Evolutionary conservation across 768 basidiomycete species (phyloP).

Genomic region (Mrakia blollopis): DNA sequence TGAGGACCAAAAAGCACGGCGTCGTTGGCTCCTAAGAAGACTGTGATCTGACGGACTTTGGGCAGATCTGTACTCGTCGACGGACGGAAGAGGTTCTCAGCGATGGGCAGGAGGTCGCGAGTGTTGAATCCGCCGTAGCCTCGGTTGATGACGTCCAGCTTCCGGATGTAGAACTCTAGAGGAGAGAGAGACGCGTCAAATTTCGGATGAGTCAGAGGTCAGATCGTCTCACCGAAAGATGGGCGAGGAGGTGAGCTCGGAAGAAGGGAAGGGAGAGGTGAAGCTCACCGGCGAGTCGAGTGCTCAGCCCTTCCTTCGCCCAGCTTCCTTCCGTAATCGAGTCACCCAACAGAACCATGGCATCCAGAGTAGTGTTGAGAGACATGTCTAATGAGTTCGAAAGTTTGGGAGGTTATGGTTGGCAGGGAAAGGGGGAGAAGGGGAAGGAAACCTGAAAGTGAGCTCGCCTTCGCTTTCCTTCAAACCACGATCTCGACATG

Average conservation of each 20-base stretch:
- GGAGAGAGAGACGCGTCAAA: too few species aligned
- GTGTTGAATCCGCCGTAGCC: constrained; percentile 48
- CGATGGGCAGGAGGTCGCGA: constrained; percentile 16
- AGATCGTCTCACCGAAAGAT: background rate
- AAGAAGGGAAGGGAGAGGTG: background rate
- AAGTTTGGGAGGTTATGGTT: too few species aligned
- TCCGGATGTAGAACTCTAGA: constrained; percentile 7
- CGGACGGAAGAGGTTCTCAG: background rate
- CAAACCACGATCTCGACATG: too few species aligned
- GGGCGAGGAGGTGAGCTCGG: background rate
- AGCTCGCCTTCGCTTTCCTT: too few species aligned
- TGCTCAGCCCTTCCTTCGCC: background rate
- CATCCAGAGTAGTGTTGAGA: constrained; percentile 1
- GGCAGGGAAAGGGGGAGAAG: too few species aligned
- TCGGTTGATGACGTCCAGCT: constrained; percentile 56
- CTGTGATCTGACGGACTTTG: background rate
- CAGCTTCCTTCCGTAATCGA: background rate
- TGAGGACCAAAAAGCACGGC: constrained; percentile 19
- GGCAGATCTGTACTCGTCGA: background rate
- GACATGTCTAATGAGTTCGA: too few species aligned
- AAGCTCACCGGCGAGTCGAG: constrained; percentile 11
- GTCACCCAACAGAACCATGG: background rate
- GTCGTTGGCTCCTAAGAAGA: constrained; percentile 26
- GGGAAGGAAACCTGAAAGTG: too few species aligned
- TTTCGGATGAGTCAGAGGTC: background rate